Percentiles rank a stretch among this genome's conserved stretches.
Evolutionary conservation across 164 flowering plant species (phyloP).

Genomic region (Protea cynaroides): DNA sequence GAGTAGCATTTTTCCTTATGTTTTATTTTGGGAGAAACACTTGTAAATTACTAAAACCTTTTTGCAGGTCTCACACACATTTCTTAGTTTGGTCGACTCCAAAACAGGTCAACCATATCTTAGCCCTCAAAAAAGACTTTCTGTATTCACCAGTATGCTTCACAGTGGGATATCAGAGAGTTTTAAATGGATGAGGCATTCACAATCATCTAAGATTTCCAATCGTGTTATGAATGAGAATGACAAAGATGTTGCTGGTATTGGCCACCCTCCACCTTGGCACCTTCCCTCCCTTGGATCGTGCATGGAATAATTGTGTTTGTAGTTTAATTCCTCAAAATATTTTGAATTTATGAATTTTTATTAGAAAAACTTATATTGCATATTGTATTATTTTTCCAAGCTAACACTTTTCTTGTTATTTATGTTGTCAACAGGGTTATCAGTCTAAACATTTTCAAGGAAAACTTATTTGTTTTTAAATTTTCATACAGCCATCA

Average conservation of each 20-base stretch:
- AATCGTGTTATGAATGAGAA: constrained; percentile 18
- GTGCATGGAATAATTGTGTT: background rate
- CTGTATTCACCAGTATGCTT: constrained; percentile 73
- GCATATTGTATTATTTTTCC: too few species aligned
- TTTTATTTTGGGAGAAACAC: background rate
- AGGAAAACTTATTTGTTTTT: too few species aligned
- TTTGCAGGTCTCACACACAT: constrained; percentile 88
- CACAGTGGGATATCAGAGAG: constrained; percentile 70
- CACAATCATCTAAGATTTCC: constrained; percentile 23
- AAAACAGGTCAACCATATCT: constrained; percentile 63
- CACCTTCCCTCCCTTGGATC: background rate
- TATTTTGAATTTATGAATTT: too few species aligned
- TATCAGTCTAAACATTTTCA: too few species aligned
- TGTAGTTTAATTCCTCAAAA: too few species aligned
- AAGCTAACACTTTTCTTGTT: too few species aligned
- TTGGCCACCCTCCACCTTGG: constrained; percentile 1
- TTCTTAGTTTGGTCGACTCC: constrained; percentile 77
- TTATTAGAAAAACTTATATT: too few species aligned
- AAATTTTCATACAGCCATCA: too few species aligned
- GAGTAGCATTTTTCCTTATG: constrained; percentile 16
- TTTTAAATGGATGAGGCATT: constrained; percentile 48
- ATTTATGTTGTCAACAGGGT: too few species aligned
- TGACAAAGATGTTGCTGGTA: constrained; percentile 41
- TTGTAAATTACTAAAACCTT: constrained; percentile 18
- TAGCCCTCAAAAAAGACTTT: constrained; percentile 53